Evolutionary conservation across 2,329 filamentous ascomycete genomes (phyloP).

Genomic region (Aureobasidium sp.): DNA sequence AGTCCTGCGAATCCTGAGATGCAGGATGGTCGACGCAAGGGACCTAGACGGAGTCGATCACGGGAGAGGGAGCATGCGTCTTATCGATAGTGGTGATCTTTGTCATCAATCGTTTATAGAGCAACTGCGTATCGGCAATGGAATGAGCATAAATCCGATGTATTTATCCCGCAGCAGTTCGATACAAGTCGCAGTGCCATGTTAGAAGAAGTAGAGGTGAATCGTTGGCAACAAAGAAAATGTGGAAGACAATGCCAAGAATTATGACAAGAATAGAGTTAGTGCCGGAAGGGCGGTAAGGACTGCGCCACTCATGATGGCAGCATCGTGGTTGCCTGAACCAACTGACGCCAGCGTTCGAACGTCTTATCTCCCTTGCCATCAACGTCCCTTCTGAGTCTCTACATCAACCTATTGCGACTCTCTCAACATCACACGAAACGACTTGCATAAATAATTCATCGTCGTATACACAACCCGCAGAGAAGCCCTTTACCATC

Average conservation of each 20-base stretch:
- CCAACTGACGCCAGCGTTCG: background rate
- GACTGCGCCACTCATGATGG: background rate
- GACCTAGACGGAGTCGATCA: background rate
- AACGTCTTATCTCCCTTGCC: background rate
- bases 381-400: background rate
- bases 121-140: background rate
- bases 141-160: background rate
- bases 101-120: background rate
- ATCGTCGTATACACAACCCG: background rate
- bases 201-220: background rate
- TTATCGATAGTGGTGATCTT: background rate
- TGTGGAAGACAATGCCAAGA: background rate
- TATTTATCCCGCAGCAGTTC: background rate
- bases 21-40: background rate
- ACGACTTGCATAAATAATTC: background rate
- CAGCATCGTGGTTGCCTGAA: constrained; percentile 2
- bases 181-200: background rate
- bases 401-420: background rate
- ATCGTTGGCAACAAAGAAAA: background rate
- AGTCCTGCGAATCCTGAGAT: background rate
- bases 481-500: background rate
- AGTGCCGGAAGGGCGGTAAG: background rate
- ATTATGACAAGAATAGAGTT: background rate
- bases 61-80: background rate
- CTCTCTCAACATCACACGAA: background rate